These are phyloP conservation scores for Colletotrichum zoysiae DNA, from an alignment of 2,329 filamentous ascomycete genomes.

Conservation along the genomic window DNA sequence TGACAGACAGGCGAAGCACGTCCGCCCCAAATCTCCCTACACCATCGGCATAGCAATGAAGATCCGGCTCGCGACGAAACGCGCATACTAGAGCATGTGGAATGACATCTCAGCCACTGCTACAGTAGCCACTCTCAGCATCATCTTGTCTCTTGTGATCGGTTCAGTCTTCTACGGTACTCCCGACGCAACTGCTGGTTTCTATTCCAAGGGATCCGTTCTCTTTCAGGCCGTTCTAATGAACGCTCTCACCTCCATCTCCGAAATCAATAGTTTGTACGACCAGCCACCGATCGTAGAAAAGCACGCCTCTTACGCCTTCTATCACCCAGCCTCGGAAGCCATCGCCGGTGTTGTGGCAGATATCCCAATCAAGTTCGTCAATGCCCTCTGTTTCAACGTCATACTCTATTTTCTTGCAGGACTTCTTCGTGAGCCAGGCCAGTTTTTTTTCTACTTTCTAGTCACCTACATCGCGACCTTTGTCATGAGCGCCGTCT, in stretches of 20 bases:
- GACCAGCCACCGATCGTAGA: conserved; percentile 62
- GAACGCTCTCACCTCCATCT: conserved; percentile 69
- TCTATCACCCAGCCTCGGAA: conserved; percentile 66
- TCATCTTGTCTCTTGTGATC: conserved; percentile 71
- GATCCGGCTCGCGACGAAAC: conserved; percentile 62
- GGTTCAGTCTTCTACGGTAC: conserved; percentile 71
- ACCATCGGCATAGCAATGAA: conserved; percentile 69
- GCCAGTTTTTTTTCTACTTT: conserved; percentile 81
- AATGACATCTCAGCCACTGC: conserved; percentile 63
- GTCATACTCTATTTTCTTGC: conserved; percentile 70
- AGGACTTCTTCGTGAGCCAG: conserved; percentile 67
- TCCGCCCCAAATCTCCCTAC: conserved; percentile 68
- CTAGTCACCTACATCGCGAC: conserved; percentile 77
- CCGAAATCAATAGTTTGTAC: conserved; percentile 64
- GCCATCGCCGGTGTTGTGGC: conserved; percentile 66
- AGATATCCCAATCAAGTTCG: conserved; percentile 71
- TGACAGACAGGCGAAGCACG: conserved; percentile 64
- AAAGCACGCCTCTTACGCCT: conserved; percentile 62
- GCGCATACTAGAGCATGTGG: conserved; percentile 66
- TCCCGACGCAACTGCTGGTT: conserved; percentile 62
- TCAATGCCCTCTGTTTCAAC: conserved; percentile 64
- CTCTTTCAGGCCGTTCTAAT: conserved; percentile 72
- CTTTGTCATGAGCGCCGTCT: conserved; percentile 81
- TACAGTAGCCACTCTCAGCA: conserved; percentile 60
- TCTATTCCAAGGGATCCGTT: conserved; percentile 67